These are phyloP conservation scores for Fusarium brevicatenulatum DNA, from an alignment of 2,329 filamentous ascomycete genomes.

Conservation along the genomic window DNA sequence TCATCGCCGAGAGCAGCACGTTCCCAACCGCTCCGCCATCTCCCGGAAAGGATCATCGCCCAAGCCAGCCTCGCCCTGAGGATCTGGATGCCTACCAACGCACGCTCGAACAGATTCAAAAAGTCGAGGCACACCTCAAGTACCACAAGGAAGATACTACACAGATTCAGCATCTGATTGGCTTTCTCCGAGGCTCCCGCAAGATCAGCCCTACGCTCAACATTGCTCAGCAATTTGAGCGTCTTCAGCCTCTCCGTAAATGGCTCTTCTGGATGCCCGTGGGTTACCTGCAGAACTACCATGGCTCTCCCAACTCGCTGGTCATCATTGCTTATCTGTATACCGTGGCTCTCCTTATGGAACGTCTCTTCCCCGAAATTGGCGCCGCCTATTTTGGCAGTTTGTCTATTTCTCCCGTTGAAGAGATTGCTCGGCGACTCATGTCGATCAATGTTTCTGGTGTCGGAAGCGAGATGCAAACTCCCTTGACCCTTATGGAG, in stretches of 20 bases:
- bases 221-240: constrained; percentile 87
- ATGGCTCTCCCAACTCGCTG: constrained; percentile 79
- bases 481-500: constrained; percentile 75
- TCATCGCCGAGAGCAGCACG: constrained; percentile 82
- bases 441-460: constrained; percentile 73
- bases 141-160: constrained; percentile 76
- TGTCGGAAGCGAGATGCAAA: constrained; percentile 67
- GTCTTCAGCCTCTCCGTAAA: constrained; percentile 85
- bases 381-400: constrained; percentile 89
- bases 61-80: constrained; percentile 73
- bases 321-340: constrained; percentile 92
- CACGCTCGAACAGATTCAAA: constrained; percentile 73
- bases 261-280: constrained; percentile 98
- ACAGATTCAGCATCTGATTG: constrained; percentile 74
- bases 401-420: constrained; percentile 81
- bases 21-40: constrained; percentile 74
- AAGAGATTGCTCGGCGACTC: constrained; percentile 84
- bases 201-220: constrained; percentile 75
- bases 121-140: constrained; percentile 74
- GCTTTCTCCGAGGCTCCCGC: constrained; percentile 77
- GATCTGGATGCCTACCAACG: constrained; percentile 75
- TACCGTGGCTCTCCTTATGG: constrained; percentile 85
- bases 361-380: constrained; percentile 91
- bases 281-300: constrained; percentile 79
- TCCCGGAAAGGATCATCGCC: constrained; percentile 68